phyloP scores from a whole-genome alignment of 1,139 yeast genomes.

The Candida labiduridarum region DNA sequence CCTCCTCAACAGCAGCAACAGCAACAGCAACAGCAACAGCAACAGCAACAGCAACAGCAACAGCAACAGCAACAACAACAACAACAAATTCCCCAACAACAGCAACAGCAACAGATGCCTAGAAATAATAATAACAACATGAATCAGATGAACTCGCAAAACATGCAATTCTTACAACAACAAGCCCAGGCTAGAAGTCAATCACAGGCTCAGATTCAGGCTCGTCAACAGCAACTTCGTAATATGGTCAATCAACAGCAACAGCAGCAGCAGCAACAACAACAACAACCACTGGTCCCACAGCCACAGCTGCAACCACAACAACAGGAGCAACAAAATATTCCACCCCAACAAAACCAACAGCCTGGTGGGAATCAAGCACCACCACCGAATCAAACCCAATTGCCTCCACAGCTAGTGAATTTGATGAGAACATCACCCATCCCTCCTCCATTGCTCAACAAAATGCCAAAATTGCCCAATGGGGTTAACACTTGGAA shows the following conservation, averaged over 20 bases:
- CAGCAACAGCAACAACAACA: constrained; percentile 12
- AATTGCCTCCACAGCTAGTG: constrained; percentile 22
- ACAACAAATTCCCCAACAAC: constrained; percentile 11
- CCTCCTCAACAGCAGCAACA: constrained; percentile 9
- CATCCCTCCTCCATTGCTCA: constrained; percentile 74
- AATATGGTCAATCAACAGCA: constrained; percentile 17
- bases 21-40: constrained; percentile 11
- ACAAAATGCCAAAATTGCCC: constrained; percentile 77
- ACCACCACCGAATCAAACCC: constrained; percentile 4
- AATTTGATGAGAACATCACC: constrained; percentile 53
- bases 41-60: constrained; percentile 9
- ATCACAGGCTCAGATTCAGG: constrained; percentile 37
- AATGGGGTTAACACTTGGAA: constrained; percentile 84
- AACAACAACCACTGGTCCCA: constrained; percentile 41
- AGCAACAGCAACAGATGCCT: constrained; percentile 10
- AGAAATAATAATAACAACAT: constrained; percentile 5
- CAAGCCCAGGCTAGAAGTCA: constrained; percentile 56
- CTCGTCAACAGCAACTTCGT: constrained; percentile 24
- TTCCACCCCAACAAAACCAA: constrained; percentile 7
- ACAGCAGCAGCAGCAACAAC: constrained; percentile 24
- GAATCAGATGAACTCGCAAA: constrained; percentile 15
- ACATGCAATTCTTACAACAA: constrained; percentile 41
- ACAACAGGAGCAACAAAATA: constrained; percentile 18
- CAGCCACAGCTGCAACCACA: constrained; percentile 34
- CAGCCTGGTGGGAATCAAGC: constrained; percentile 7